Percentiles rank a stretch among this genome's conserved stretches.
Evolutionary conservation across 768 basidiomycete genomes (phyloP).

Genomic region (Suillus occidentalis): DNA sequence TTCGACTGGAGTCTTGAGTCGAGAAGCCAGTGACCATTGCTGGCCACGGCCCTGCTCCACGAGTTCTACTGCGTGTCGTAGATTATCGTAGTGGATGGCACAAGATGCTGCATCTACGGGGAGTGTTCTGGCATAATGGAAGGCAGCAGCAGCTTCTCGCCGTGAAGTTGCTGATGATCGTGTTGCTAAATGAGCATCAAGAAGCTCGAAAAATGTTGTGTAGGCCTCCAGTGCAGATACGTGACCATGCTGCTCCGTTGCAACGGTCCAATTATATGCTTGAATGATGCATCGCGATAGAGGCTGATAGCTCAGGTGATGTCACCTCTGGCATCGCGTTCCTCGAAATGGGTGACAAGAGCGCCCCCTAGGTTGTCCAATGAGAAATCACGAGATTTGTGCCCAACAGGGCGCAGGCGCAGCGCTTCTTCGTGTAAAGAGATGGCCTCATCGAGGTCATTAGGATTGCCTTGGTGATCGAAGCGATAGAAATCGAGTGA

Average conservation of each 20-base stretch:
- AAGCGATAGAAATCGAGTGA: not conserved
- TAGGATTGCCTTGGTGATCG: too few relatives aligned
- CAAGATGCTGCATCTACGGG: not conserved
- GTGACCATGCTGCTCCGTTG: too few relatives aligned
- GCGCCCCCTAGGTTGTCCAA: not conserved
- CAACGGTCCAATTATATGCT: too few relatives aligned
- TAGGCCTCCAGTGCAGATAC: not conserved
- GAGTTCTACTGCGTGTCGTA: not conserved
- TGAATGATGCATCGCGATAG: not conserved
- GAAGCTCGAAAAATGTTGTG: not conserved
- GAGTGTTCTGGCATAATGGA: accelerated
- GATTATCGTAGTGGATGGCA: accelerated
- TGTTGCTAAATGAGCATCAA: not conserved
- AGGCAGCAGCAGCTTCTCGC: not conserved
- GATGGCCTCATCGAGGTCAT: too few relatives aligned
- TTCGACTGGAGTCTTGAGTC: not conserved
- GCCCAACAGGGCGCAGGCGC: not conserved
- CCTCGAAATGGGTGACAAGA: not conserved
- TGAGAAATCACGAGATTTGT: not conserved
- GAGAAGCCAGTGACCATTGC: not conserved
- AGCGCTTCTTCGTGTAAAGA: not conserved
- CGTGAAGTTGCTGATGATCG: too few relatives aligned
- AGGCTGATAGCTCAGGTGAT: not conserved
- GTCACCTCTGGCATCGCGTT: not conserved
- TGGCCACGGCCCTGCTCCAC: not conserved